These are phyloP conservation scores for Staphylotrichum longicolle DNA, from an alignment of 495 filamentous ascomycete genomes.

Conservation along the genomic window DNA sequence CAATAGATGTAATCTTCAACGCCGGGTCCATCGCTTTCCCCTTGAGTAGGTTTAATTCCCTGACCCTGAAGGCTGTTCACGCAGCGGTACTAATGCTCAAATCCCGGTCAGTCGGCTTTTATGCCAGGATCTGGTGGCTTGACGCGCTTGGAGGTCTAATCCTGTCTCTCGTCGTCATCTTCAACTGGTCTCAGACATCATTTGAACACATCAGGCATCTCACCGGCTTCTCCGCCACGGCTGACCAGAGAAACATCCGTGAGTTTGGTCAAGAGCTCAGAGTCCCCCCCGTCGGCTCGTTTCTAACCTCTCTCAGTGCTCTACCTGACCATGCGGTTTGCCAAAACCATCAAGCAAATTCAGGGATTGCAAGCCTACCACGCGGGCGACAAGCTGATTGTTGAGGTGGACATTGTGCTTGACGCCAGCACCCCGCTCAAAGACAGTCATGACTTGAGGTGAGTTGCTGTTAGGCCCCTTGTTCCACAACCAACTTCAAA, in stretches of 20 bases:
- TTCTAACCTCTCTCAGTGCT: conserved; percentile 48
- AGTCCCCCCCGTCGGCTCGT: conserved; percentile 9
- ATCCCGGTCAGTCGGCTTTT: conserved; percentile 60
- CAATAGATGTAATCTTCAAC: conserved; percentile 76
- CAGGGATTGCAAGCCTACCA: conserved; percentile 88
- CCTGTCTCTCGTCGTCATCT: conserved; percentile 77
- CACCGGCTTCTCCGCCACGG: conserved; percentile 74
- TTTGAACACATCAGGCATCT: conserved; percentile 78
- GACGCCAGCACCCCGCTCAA: conserved; percentile 73
- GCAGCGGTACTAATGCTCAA: too few relatives aligned
- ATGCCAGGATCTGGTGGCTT: conserved; percentile 76
- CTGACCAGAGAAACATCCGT: conserved; percentile 76
- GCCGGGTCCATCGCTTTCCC: conserved; percentile 84
- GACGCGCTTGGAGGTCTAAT: conserved; percentile 81
- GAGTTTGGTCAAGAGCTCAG: conserved; percentile 21
- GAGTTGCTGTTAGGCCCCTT: neutral
- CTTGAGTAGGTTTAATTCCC: too few relatives aligned
- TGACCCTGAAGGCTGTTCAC: too few relatives aligned
- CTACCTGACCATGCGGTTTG: conserved; percentile 93
- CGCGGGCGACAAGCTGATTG: conserved; percentile 82
- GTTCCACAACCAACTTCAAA: too few relatives aligned
- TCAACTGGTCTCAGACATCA: conserved; percentile 78
- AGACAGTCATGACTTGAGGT: conserved; percentile 83
- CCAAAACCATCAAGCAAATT: conserved; percentile 81
- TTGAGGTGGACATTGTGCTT: conserved; percentile 72